A percentile compares a stretch with the other conserved stretches of the same genome.
Conservation (phyloP, 2,329 filamentous ascomycete genomes). For the Fusarium oligoseptatum region DNA sequence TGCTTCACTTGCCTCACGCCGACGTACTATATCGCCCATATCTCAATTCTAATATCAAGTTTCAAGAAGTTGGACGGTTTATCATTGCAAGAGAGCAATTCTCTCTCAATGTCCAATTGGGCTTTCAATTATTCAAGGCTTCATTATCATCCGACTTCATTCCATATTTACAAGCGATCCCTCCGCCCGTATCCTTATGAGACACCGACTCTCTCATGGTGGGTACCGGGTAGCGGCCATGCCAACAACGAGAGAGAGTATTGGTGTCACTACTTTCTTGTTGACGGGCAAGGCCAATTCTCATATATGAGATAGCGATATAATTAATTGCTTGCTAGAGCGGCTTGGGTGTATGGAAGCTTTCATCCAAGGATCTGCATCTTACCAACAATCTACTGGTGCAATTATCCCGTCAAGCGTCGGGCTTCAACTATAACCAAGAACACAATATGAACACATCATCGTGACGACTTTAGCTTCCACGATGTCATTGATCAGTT, state of each 20-base stretch:
- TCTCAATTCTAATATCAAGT: neutral
- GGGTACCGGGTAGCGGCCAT: neutral
- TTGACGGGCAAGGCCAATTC: neutral
- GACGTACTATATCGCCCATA: no score
- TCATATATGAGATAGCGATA: neutral
- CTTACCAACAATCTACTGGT: neutral
- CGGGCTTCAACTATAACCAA: no score
- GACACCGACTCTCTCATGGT: no score
- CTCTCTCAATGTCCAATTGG: rapidly evolving
- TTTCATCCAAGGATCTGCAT: neutral
- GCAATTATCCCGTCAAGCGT: no score
- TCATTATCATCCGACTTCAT: neutral
- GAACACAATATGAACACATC: no score
- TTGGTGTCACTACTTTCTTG: neutral
- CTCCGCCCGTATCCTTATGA: neutral
- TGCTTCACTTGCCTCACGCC: neutral
- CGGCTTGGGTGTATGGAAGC: neutral
- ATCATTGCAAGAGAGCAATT: no score
- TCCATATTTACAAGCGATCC: no score
- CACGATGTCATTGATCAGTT: constrained; percentile 45
- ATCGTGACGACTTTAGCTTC: constrained; percentile 34
- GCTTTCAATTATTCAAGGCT: rapidly evolving
- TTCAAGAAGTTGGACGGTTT: neutral
- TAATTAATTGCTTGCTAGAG: neutral
- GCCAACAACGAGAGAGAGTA: neutral